Evolutionary conservation across 352 stramenopile species (phyloP), one percentile per base, ranked within the genome.

Genomic region (Globisporangium ultimum): DNA sequence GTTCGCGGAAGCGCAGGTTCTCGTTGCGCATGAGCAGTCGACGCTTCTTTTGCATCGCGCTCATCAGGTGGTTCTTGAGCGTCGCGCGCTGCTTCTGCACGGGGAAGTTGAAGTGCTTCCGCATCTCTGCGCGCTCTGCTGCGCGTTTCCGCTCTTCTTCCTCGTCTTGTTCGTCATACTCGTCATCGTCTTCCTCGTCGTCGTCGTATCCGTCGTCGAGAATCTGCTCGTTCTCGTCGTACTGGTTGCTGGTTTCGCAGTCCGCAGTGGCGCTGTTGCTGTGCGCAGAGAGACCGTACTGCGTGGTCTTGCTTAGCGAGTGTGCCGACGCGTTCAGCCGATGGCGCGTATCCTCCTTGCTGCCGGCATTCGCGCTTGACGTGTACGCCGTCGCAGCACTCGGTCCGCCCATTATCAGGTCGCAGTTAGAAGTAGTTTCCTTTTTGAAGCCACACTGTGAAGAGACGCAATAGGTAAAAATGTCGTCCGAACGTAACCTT

Each of bases 1-100:
- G 61, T 52, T 91, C 79, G 6, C 79, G 80, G 58, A 91, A 91
- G 58, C 79, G 84, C 53, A 93, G 57, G 59, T 90, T 91, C 61
- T 91, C 74, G 50, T 83, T 88, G 62, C 71, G 76, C 57, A 72
- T 67, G 52, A 90, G 63, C 70, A 90, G 67, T 6, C 76, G 80
- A 34, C 78, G 74, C 58, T 89, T 89, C 50, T 76, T 71, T 34
- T 69, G 69, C 71, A 91, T 77, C 3, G 76, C 63, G 32, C 67
- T 67, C 42, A 83, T 55, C 34, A 86, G 74, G 13, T 78, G 64
- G 51, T 63, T 60, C 15, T 66, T 62, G 11, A 83, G 51, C 8
- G 60, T 71, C 49, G 66, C 73, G 11, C 62, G 58, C 48, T 60
- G 58, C 48, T 60, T 71, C 57, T 82, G 64, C 11, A 76, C 58